These are phyloP conservation scores for Phytophthora hibernalis DNA, from an alignment of 352 stramenopile species.

Conservation along the genomic window DNA sequence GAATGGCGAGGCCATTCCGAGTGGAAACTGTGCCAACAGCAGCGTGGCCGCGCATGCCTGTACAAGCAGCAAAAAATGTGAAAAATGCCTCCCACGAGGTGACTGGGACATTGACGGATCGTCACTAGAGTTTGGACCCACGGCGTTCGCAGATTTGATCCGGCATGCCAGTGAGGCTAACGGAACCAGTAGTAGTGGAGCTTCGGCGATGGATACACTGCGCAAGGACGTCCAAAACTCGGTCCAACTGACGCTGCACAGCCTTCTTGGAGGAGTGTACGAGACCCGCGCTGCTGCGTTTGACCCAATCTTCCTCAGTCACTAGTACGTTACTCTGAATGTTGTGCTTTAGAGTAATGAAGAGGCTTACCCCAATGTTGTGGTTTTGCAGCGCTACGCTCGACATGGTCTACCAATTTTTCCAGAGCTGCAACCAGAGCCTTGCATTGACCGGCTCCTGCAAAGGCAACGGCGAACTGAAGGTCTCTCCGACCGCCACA, in stretches of 20 bases:
- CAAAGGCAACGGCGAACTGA: conserved; percentile 24
- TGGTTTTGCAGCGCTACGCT: conserved; percentile 48
- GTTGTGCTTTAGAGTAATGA: background rate
- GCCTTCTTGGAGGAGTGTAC: conserved; percentile 48
- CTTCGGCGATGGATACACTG: conserved; percentile 40
- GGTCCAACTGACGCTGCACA: conserved; percentile 54
- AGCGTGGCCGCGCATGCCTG: conserved; percentile 58
- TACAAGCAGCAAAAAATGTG: conserved; percentile 47
- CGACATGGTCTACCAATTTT: conserved; percentile 71
- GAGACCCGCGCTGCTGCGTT: conserved; percentile 52
- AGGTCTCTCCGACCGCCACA: conserved; percentile 38
- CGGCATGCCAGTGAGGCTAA: conserved; percentile 44
- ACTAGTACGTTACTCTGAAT: conserved; percentile 45
- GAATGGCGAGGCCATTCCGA: conserved; percentile 33
- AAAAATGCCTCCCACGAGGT: conserved; percentile 68
- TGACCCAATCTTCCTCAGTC: conserved; percentile 55
- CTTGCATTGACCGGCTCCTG: conserved; percentile 42
- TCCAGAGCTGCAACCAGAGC: conserved; percentile 62
- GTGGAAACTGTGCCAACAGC: conserved; percentile 65
- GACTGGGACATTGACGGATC: conserved; percentile 71
- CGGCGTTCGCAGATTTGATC: conserved; percentile 67
- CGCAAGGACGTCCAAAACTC: conserved; percentile 45
- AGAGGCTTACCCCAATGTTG: conserved; percentile 5
- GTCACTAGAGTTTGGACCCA: conserved; percentile 72
- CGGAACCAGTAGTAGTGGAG: conserved; percentile 34